Evolutionary conservation across 2,329 filamentous ascomycete species (phyloP), one percentile per base, ranked within the genome.

Genomic region (Pyrenophora seminiperda): DNA sequence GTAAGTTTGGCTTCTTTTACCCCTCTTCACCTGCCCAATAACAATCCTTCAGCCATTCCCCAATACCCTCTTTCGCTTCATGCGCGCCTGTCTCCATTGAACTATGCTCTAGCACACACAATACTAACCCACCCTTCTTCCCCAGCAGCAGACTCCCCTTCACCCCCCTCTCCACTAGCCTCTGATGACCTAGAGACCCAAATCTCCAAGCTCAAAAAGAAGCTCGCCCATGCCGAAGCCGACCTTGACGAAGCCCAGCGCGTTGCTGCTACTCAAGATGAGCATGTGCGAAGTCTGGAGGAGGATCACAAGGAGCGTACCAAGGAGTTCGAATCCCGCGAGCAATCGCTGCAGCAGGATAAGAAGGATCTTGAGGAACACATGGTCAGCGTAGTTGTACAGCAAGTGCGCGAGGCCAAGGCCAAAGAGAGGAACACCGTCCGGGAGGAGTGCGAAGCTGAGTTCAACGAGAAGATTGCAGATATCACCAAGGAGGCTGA

Each of bases 321-420:
- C 50, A 58, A 54, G 47, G 60, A 56, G 29, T 71, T 69, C 44
- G 62, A 67, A 40, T 64, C 67, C 56, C 63, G 66, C 27, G 67
- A 70, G 45, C 41, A 50, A 19, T 58, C 65, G 1, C 61, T 70
- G 20, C 54, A 68, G 50, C 63, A 67, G 53, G 71, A 73, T 50
- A 75, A 74, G 62, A 69, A 70, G 58, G 67, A 70, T 18, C 58
- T 74, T 5, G 72, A 74, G 58, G 71, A 74, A 56, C 71, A 75
- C 59, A 73, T 75, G 71, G 72, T 75, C 37, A 72, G 67, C 31
- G 70, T 74, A 14, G 71, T 75, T 29, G 71, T 75, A 33, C 71
- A 75, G 55, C 72, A 74, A 49, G 70, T 75, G 13, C 70, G 67
- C 38, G 71, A 75, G 42, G 72, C 72, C 17, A 73, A 71, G 50